phyloP scores from a whole-genome alignment of 495 filamentous ascomycete species.

The Podospora anserina region DNA sequence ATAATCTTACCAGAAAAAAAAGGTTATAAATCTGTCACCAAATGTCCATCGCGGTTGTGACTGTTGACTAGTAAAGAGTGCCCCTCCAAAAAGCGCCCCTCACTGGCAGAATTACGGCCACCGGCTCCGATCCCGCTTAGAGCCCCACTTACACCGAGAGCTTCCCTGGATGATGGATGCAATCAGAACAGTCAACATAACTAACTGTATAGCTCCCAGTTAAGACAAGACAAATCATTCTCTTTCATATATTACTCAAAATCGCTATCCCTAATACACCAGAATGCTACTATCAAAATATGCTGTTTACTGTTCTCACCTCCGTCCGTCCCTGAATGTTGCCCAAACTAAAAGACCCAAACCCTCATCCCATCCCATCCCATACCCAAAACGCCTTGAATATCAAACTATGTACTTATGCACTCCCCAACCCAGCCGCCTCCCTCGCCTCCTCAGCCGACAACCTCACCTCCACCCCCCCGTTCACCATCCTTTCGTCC shows the following conservation, averaged over 20 bases:
- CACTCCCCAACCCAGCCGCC: conserved; percentile 42
- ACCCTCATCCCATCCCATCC: not conserved
- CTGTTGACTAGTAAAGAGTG: conserved; percentile 1
- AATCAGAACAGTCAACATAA: conserved; percentile 8
- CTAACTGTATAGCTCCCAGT: no score
- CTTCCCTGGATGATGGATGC: conserved; percentile 18
- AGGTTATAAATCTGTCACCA: not conserved
- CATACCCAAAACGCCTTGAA: not conserved
- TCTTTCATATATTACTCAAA: no score
- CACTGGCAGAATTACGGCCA: conserved; percentile 10
- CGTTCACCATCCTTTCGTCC: conserved; percentile 30
- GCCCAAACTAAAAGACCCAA: no score
- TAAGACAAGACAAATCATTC: no score
- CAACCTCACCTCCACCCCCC: conserved; percentile 16
- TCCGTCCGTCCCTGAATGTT: no score
- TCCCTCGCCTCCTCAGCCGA: conserved; percentile 40
- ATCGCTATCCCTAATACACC: no score
- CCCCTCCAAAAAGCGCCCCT: conserved; percentile 8
- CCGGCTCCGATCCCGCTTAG: conserved; percentile 29
- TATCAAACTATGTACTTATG: conserved; percentile 27
- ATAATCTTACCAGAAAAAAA: not conserved
- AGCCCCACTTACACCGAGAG: conserved; percentile 8
- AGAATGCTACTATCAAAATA: no score
- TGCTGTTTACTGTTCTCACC: no score
- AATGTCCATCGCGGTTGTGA: not conserved